Evolutionary conservation across 768 basidiomycete species (phyloP), one percentile per base, ranked within the genome.

Genomic region (Cystobasidium ongulense): DNA sequence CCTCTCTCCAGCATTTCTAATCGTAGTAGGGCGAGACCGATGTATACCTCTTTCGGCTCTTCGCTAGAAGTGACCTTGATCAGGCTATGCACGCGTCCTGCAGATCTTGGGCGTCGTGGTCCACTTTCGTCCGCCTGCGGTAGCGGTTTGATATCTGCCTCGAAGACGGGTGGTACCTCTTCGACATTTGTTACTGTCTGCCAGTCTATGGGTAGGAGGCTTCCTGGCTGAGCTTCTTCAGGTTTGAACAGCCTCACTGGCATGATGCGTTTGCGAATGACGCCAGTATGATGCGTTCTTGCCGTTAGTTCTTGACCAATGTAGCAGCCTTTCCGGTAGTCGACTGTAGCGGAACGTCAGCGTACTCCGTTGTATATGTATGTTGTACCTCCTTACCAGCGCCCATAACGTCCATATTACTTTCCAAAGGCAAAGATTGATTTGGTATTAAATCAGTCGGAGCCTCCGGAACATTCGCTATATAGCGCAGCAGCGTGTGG

Each of bases 261-360:
- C 13, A 92, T 82, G 36, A 94, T 90, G 15, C 96, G 87, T 81
- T 97, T 98, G 75, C 96, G 85, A 52, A 96, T 83, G 31, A 89
- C 85, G 13, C 96, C 96, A 5, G 90, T 97, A 80, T 97, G 92
- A 81, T 95, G 95, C 41, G 95, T 97, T 64, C 96, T 87, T 5
- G 96, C 94, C 0, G 94, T 97, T 46, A 98, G 84, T 78, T 98
- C 96, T 84, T 99, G 96, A 10, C 96, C 96, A 4, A 98, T 89
- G 79, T 97, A 98, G 80, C 96, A 99, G 1, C 96, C 96, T 82
- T 99, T 99, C 72, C 91, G 84, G 81, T 96, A 97, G 81, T 97
- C 92, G 80, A 98, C 94, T 89, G 76, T 2, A 46, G 63, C 84
- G 53, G 64, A 33, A 76, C 29, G 67, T 64, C 63, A 29, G 33